These are phyloP conservation scores for Cercophora samala DNA, from an alignment of 495 filamentous ascomycete species.

Conservation along the genomic window DNA sequence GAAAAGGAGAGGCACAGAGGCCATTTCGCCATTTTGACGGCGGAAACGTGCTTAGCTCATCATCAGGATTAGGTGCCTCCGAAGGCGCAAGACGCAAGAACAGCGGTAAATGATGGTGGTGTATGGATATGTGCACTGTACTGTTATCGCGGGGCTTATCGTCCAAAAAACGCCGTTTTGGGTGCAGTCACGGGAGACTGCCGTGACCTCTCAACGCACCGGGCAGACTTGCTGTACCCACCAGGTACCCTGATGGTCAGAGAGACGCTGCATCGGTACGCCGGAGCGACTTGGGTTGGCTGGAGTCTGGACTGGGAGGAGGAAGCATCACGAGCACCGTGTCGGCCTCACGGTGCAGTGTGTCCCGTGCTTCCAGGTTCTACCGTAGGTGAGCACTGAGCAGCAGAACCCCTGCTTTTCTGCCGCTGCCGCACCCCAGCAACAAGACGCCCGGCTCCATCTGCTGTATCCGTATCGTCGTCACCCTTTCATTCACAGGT, in stretches of 20 bases:
- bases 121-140: no score
- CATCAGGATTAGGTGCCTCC: conserved; percentile 14
- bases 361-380: conserved; percentile 14
- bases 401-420: conserved; percentile 25
- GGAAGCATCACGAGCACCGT: conserved; percentile 29
- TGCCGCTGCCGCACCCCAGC: conserved; percentile 18
- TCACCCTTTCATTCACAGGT: conserved; percentile 19
- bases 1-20: neutral
- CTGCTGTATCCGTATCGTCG: conserved; percentile 9
- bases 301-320: no score
- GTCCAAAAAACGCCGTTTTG: neutral
- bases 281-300: neutral
- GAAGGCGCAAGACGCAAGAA: conserved; percentile 22
- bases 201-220: neutral
- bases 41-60: conserved; percentile 12
- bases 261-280: conserved; percentile 13
- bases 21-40: neutral
- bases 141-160: conserved; percentile 3
- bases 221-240: neutral
- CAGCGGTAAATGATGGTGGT: conserved; percentile 18
- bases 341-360: conserved; percentile 17
- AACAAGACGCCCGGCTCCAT: conserved; percentile 7
- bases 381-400: no score
- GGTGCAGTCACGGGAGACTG: neutral
- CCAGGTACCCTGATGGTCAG: neutral